A percentile compares a stretch with the other conserved stretches of the same genome.
Conservation (phyloP, 495 filamentous ascomycete genomes). For the Chaetomium cochliodes region DNA sequence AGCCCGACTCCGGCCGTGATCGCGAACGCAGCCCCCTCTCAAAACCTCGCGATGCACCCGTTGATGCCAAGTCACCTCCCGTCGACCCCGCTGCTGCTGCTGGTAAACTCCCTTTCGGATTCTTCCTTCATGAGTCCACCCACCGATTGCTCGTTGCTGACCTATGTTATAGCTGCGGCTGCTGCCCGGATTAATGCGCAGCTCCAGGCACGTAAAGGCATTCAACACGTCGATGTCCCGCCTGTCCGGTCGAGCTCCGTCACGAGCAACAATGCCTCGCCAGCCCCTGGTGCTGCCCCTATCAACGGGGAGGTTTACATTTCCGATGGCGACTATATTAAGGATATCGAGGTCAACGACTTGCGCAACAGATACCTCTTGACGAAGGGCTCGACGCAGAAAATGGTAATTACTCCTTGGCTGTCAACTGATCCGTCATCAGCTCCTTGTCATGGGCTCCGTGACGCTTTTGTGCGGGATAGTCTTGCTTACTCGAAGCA, state of each 20-base stretch:
- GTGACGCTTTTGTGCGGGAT: conserved; percentile 54
- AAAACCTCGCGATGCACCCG: conserved; percentile 55
- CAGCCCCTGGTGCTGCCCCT: conserved; percentile 37
- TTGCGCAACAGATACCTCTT: conserved; percentile 94
- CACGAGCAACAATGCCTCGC: conserved; percentile 25
- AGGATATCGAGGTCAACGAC: conserved; percentile 98
- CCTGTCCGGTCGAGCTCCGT: conserved; percentile 63
- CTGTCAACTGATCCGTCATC: conserved; percentile 73
- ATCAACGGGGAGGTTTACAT: conserved; percentile 88
- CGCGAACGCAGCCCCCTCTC: conserved; percentile 79
- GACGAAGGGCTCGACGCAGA: conserved; percentile 96
- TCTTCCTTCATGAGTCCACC: not conserved
- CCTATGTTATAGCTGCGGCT: conserved; percentile 65
- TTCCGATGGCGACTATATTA: conserved; percentile 93
- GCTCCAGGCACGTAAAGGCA: conserved; percentile 87
- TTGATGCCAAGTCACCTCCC: conserved; percentile 44
- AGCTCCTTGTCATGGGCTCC: conserved; percentile 48
- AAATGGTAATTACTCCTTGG: conserved; percentile 88
- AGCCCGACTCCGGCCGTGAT: conserved; percentile 59
- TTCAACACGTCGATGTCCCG: conserved; percentile 91
- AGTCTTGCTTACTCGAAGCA: conserved; percentile 82
- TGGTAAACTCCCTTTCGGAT: conserved; percentile 54
- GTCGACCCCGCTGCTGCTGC: conserved; percentile 82
- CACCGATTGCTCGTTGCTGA: conserved; percentile 22
- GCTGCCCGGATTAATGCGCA: conserved; percentile 92